Percentiles rank a stretch among this genome's conserved stretches.
These are phyloP conservation scores for Rhizopogon rudus DNA, from an alignment of 768 basidiomycete genomes.

Conservation along the genomic window DNA sequence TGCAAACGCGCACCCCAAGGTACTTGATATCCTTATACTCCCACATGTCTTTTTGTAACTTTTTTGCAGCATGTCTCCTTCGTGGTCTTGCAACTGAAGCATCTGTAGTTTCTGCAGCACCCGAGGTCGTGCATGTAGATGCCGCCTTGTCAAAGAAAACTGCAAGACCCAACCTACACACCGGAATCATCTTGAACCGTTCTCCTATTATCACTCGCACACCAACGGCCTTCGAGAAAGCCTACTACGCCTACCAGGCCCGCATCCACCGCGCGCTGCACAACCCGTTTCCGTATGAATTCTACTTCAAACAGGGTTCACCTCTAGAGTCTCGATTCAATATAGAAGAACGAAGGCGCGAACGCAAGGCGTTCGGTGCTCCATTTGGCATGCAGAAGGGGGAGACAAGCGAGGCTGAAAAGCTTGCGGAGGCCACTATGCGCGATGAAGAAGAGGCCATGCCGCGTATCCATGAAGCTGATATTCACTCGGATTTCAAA, in stretches of 20 bases:
- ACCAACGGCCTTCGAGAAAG: slow-evolving; percentile 67
- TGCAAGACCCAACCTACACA: slow-evolving; percentile 38
- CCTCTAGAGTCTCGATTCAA: slow-evolving; percentile 78
- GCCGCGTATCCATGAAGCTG: slow-evolving; percentile 58
- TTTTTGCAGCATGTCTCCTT: slow-evolving; percentile 12
- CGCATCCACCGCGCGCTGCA: slow-evolving; percentile 81
- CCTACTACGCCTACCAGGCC: slow-evolving; percentile 80
- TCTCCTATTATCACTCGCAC: slow-evolving; percentile 71
- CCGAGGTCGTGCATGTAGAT: not conserved
- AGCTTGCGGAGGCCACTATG: slow-evolving; percentile 55
- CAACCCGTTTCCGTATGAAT: slow-evolving; percentile 83
- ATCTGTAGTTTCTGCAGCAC: slow-evolving; percentile 3
- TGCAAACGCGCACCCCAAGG: slow-evolving; percentile 28
- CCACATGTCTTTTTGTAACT: not conserved
- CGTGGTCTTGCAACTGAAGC: slow-evolving; percentile 44
- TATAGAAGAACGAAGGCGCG: slow-evolving; percentile 68
- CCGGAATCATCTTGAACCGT: slow-evolving; percentile 74
- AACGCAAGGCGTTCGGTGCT: slow-evolving; percentile 69
- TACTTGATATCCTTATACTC: slow-evolving; percentile 5
- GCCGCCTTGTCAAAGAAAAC: slow-evolving; percentile 23
- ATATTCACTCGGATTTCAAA: slow-evolving; percentile 54
- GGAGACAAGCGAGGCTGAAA: slow-evolving; percentile 41
- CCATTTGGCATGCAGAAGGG: slow-evolving; percentile 44
- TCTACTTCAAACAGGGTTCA: slow-evolving; percentile 93
- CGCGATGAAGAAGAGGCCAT: slow-evolving; percentile 58